Conservation (phyloP, 106 monocot species). For the Narthecium ossifragum region DNA sequence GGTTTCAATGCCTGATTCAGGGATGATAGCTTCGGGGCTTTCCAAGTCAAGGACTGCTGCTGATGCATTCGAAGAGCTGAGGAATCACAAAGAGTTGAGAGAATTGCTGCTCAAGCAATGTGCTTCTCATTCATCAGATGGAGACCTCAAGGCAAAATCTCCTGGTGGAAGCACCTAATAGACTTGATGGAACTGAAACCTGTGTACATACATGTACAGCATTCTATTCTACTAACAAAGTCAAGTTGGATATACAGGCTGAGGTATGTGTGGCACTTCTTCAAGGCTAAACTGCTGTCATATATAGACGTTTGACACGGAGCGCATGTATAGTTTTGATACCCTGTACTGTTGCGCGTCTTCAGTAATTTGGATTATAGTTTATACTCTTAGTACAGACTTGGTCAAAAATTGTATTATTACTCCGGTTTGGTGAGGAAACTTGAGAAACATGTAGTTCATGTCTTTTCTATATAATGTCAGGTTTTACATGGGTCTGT, state of each 20-base stretch:
- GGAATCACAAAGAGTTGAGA: slow-evolving; percentile 44
- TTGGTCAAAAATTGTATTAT: no score
- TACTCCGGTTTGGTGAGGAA: no score
- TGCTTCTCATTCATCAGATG: slow-evolving; percentile 14
- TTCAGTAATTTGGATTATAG: no score
- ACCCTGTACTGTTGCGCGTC: no score
- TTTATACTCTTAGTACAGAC: no score
- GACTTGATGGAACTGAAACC: slow-evolving; percentile 1
- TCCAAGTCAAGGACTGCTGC: slow-evolving; percentile 50
- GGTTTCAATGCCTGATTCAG: slow-evolving; percentile 4
- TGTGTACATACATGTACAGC: slow-evolving; percentile 48
- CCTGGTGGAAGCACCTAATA: slow-evolving; percentile 8
- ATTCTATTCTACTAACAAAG: not conserved
- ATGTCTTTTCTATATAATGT: no score
- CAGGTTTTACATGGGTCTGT: no score
- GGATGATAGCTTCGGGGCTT: slow-evolving; percentile 22
- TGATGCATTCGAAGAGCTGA: slow-evolving; percentile 66
- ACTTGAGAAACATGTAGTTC: no score
- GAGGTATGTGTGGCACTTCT: slow-evolving; percentile 14
- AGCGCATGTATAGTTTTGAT: no score
- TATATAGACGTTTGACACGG: no score
- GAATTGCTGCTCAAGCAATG: slow-evolving; percentile 41
- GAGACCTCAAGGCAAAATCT: slow-evolving; percentile 2
- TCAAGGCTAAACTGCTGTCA: no score
- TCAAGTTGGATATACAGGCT: not conserved